These are phyloP conservation scores for Trichosporon sp. DNA, from an alignment of 1,284 basidiomycete genomes.

Conservation along the genomic window DNA sequence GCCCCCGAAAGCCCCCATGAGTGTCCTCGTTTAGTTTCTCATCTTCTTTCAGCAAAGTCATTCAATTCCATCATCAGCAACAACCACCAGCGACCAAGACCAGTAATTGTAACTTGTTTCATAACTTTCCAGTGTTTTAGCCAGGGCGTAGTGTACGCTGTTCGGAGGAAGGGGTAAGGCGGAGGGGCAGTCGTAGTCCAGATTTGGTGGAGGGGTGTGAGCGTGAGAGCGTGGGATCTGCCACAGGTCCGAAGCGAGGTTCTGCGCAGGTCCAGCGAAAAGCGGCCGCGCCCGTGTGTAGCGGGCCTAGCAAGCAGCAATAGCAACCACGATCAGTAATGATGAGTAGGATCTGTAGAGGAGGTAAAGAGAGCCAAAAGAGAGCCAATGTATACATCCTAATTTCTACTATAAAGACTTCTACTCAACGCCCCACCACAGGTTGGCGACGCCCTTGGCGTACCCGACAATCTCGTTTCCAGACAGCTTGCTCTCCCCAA, in stretches of 20 bases:
- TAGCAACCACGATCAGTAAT: not conserved
- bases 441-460: constrained; percentile 76
- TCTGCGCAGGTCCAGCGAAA: not conserved
- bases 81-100: not conserved
- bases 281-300: not conserved
- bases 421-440: constrained; percentile 67
- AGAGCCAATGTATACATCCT: constrained; percentile 13
- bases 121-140: constrained; percentile 1
- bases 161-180: too few species aligned
- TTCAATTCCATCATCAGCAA: not conserved
- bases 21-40: constrained; percentile 2
- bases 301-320: not conserved
- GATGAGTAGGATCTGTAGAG: not conserved
- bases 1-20: constrained; percentile 4
- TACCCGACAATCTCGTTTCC: constrained; percentile 88
- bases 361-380: not conserved
- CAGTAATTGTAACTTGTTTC: constrained; percentile 8
- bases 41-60: not conserved
- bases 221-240: constrained; percentile 3
- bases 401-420: not conserved
- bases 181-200: not conserved
- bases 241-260: not conserved
- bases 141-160: not conserved
- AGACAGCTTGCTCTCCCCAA: constrained; percentile 86
- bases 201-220: not conserved